phyloP scores from a whole-genome alignment of 1,139 yeast genomes.

The Scheffersomyces insectosa region DNA sequence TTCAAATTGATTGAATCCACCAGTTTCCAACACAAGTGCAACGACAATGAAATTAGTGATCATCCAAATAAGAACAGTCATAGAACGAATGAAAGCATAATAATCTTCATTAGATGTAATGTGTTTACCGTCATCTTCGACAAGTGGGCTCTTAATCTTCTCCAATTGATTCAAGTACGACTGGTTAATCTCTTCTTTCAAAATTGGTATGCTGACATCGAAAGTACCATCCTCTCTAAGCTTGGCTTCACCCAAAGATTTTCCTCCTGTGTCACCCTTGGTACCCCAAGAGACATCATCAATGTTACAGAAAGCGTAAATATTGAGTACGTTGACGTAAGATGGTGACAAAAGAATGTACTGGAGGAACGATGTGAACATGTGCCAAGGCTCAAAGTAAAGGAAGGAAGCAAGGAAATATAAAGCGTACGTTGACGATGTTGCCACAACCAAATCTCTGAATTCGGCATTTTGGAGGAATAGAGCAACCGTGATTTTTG shows the following conservation, averaged over 20 bases:
- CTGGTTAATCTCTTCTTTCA: slow-evolving; percentile 59
- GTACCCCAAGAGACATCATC: slow-evolving; percentile 57
- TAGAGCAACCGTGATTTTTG: slow-evolving; percentile 36
- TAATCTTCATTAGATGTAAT: slow-evolving; percentile 60
- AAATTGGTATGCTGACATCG: slow-evolving; percentile 71
- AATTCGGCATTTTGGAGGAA: slow-evolving; percentile 45
- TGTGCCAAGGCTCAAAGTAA: slow-evolving; percentile 54
- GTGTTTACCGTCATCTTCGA: slow-evolving; percentile 28
- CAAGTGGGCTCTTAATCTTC: slow-evolving; percentile 51
- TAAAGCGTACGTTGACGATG: slow-evolving; percentile 47
- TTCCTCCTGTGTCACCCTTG: slow-evolving; percentile 48
- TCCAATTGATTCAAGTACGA: slow-evolving; percentile 63
- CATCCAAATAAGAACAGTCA: slow-evolving; percentile 80
- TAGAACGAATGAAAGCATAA: slow-evolving; percentile 77
- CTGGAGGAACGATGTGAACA: slow-evolving; percentile 50
- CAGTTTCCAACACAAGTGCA: slow-evolving; percentile 71
- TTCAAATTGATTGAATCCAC: slow-evolving; percentile 51
- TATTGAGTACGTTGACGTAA: slow-evolving; percentile 48
- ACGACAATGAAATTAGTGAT: slow-evolving; percentile 69
- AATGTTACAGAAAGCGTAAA: slow-evolving; percentile 52
- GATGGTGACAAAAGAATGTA: slow-evolving; percentile 50
- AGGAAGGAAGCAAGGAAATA: slow-evolving; percentile 48
- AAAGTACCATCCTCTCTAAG: slow-evolving; percentile 65
- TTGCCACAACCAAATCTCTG: slow-evolving; percentile 51
- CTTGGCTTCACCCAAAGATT: slow-evolving; percentile 54